These are phyloP conservation scores for Backusella tarrabulga DNA, from an alignment of 192 early-diverging fungal genomes.

Conservation along the genomic window DNA sequence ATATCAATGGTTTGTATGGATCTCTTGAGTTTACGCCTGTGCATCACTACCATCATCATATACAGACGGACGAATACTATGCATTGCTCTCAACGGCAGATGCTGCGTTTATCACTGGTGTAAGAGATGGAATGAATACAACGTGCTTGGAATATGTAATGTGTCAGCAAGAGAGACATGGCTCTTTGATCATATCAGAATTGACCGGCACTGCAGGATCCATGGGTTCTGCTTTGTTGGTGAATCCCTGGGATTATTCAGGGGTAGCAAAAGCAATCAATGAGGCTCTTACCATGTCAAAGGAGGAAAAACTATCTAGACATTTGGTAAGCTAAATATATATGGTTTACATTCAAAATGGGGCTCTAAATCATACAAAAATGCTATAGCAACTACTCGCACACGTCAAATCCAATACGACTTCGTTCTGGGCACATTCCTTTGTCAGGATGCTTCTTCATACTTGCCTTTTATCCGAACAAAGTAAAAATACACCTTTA, in stretches of 20 bases:
- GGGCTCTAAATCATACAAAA: background rate
- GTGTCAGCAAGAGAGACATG: constrained; percentile 85
- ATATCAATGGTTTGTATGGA: constrained; percentile 93
- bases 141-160: constrained; percentile 92
- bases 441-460: constrained; percentile 76
- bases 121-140: constrained; percentile 98
- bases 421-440: constrained; percentile 83
- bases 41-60: constrained; percentile 89
- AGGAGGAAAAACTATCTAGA: constrained; percentile 62
- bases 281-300: constrained; percentile 66
- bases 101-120: constrained; percentile 84
- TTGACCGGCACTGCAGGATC: constrained; percentile 94
- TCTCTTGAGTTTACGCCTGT: constrained; percentile 93
- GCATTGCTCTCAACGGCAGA: constrained; percentile 92
- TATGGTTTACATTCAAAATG: background rate
- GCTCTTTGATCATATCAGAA: constrained; percentile 90
- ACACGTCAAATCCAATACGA: constrained; percentile 84
- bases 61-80: constrained; percentile 95
- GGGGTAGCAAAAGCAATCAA: constrained; percentile 80
- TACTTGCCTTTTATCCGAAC: constrained; percentile 41
- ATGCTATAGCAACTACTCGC: constrained; percentile 63
- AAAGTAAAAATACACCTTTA: constrained; percentile 43
- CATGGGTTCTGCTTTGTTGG: constrained; percentile 73
- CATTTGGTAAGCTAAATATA: constrained; percentile 52
- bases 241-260: constrained; percentile 87